These are phyloP conservation scores for Epichloe gansuensis DNA, from an alignment of 2,329 filamentous ascomycete genomes.

Conservation along the genomic window DNA sequence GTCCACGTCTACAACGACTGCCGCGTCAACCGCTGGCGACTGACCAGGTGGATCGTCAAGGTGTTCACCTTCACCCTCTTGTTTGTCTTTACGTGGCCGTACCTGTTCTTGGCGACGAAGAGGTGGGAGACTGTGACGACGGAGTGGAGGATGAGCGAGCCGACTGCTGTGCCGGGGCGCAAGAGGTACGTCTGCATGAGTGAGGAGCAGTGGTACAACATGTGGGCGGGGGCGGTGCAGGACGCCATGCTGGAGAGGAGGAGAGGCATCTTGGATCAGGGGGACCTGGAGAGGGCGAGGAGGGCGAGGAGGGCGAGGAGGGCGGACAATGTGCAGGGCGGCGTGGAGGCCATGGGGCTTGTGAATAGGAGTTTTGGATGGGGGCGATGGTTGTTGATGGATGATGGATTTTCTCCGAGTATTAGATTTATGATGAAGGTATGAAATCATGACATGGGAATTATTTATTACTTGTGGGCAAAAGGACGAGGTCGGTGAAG, in stretches of 20 bases:
- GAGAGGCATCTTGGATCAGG: constrained; percentile 42
- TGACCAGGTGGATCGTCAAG: constrained; percentile 50
- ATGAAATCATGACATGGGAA: neutral
- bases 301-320: constrained; percentile 21
- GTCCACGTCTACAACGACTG: constrained; percentile 54
- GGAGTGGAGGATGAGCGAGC: constrained; percentile 37
- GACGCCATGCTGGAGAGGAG: constrained; percentile 46
- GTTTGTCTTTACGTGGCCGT: constrained; percentile 61
- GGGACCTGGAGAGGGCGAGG: constrained; percentile 36
- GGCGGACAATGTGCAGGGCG: constrained; percentile 34
- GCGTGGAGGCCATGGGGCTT: constrained; percentile 38
- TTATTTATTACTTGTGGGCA: neutral
- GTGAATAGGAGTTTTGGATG: constrained; percentile 43
- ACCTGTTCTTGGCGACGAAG: constrained; percentile 54
- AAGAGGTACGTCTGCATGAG: constrained; percentile 41
- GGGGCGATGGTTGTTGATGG: constrained; percentile 22
- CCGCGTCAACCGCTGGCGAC: constrained; percentile 51
- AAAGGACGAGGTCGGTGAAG: neutral
- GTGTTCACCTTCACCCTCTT: constrained; percentile 55
- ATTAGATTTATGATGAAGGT: neutral
- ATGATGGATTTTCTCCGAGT: neutral
- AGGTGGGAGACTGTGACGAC: constrained; percentile 51
- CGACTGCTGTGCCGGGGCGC: constrained; percentile 15
- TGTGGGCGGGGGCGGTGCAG: constrained; percentile 49
- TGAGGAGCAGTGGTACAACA: constrained; percentile 49